Percentiles rank a stretch among this genome's conserved stretches.
Conservation (phyloP, 2,329 filamentous ascomycete genomes). For the Diaporthe australafricana region DNA sequence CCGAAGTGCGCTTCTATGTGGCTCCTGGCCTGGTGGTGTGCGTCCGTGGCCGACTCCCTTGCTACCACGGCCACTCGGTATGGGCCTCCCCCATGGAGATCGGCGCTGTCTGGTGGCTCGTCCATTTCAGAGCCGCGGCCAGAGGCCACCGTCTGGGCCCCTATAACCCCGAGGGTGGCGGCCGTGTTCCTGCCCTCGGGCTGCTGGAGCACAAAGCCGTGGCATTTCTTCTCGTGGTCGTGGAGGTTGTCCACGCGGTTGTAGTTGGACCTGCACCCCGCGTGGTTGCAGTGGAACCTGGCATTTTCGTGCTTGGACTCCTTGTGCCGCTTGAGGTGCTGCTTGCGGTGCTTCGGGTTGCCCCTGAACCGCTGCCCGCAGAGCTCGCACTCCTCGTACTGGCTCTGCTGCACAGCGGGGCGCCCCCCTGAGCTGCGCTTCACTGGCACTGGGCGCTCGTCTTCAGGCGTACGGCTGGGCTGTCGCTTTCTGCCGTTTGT, state of each 20-base stretch:
- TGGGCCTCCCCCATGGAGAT: neutral
- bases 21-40: neutral
- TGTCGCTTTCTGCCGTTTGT: neutral
- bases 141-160: no score
- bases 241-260: conserved; percentile 27
- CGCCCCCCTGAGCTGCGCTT: neutral
- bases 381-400: neutral
- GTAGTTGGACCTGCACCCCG: neutral
- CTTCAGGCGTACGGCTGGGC: neutral
- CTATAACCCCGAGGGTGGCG: no score
- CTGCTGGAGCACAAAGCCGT: neutral
- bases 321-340: conserved; percentile 19
- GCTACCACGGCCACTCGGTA: neutral
- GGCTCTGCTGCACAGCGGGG: neutral
- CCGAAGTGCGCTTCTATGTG: neutral
- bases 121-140: no score
- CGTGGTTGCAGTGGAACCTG: neutral
- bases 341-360: conserved; percentile 11
- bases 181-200: neutral
- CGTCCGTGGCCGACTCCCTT: neutral
- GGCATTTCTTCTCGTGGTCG: conserved; percentile 10
- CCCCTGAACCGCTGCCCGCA: conserved; percentile 9
- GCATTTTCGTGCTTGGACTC: neutral
- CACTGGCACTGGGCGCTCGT: neutral
- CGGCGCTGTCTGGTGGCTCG: conserved; percentile 2